Evolutionary conservation across 2,329 filamentous ascomycete genomes (phyloP).

Genomic region (Alternaria consortialis): DNA sequence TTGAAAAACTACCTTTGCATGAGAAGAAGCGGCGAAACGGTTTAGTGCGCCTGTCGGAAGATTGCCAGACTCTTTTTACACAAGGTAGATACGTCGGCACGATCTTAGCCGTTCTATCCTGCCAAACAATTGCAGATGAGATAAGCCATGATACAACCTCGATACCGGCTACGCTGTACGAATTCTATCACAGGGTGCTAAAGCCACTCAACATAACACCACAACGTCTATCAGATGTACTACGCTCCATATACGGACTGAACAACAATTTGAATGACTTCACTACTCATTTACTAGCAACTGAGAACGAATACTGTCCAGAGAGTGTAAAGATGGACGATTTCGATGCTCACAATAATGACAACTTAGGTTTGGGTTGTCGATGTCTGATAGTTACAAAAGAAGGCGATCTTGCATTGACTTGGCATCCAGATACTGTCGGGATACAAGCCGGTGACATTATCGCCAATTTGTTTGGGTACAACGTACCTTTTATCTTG

Average conservation of each 20-base stretch:
- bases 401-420: background rate
- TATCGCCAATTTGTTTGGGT: background rate
- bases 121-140: fast-evolving
- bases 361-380: too few species aligned
- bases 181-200: background rate
- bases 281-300: background rate
- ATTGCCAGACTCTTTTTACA: background rate
- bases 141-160: background rate
- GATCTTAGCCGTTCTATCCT: background rate
- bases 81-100: background rate
- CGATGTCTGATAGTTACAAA: background rate
- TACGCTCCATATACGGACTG: background rate
- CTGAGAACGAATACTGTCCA: background rate
- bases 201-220: background rate
- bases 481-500: background rate
- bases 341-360: too few species aligned
- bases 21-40: background rate
- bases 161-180: background rate
- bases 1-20: background rate
- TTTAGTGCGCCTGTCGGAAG: background rate
- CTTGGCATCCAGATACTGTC: background rate
- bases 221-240: background rate
- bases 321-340: too few species aligned
- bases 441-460: background rate
- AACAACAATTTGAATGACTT: background rate